phyloP scores from a whole-genome alignment of 2,329 filamentous ascomycete species.

The Colletotrichum simmondsii region DNA sequence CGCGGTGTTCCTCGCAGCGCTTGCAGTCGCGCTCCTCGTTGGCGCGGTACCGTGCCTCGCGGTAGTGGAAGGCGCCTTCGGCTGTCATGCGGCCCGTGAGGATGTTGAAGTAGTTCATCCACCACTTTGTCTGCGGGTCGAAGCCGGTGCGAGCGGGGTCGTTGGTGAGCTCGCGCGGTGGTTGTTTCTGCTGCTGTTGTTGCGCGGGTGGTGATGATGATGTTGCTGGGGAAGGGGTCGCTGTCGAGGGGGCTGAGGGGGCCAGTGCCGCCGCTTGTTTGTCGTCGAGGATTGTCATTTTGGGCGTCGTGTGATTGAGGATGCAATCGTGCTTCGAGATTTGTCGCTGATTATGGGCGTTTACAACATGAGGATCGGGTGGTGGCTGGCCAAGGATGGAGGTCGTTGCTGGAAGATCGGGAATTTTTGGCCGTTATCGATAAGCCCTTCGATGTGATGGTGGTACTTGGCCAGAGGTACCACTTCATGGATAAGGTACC shows the following conservation, averaged over 20 bases:
- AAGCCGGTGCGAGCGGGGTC: constrained; percentile 72
- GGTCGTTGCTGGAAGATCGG: neutral
- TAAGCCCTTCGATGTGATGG: neutral
- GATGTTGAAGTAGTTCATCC: constrained; percentile 89
- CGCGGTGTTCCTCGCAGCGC: constrained; percentile 82
- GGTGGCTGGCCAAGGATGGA: neutral
- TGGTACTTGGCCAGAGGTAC: neutral
- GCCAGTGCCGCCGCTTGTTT: neutral
- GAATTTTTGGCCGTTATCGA: constrained; percentile 34
- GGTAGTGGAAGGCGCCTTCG: constrained; percentile 80
- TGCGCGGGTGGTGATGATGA: constrained; percentile 6
- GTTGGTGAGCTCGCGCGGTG: constrained; percentile 58
- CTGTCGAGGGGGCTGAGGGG: constrained; percentile 16
- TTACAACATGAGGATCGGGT: neutral
- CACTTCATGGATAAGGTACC: neutral
- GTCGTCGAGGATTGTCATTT: constrained; percentile 3
- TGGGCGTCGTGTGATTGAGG: neutral
- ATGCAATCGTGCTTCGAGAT: neutral
- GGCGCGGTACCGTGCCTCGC: constrained; percentile 77
- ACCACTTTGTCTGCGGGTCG: constrained; percentile 71
- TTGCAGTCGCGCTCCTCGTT: constrained; percentile 84
- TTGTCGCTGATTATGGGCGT: neutral
- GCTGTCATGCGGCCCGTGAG: constrained; percentile 77
- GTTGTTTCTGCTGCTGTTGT: constrained; percentile 8
- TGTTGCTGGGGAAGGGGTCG: constrained; percentile 28